Percentiles rank a stretch among this genome's conserved stretches.
Conservation (phyloP, 441 rosid genomes). For the Gossypium trilobum region DNA sequence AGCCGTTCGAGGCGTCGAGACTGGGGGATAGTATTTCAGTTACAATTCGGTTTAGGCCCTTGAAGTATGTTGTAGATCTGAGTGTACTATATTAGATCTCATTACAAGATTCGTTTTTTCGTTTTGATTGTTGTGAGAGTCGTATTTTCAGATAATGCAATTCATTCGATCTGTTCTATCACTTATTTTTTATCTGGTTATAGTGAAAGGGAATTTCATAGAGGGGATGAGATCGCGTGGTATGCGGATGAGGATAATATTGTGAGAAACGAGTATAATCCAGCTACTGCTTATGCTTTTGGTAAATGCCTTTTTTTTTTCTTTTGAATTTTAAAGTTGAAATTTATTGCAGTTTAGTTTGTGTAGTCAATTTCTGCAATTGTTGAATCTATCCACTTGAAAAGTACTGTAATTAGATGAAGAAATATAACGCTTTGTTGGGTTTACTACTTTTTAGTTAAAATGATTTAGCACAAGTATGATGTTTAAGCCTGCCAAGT, state of each 20-base stretch:
- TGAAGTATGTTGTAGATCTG: conserved; percentile 85
- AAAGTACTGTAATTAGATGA: background rate
- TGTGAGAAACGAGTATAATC: conserved; percentile 82
- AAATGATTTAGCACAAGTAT: background rate
- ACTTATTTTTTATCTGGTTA: conserved; percentile 21
- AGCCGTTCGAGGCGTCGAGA: conserved; percentile 49
- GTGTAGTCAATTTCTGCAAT: background rate
- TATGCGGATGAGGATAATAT: conserved; percentile 84
- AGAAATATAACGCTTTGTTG: background rate
- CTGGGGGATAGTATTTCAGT: conserved; percentile 92
- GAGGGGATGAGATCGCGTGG: conserved; percentile 98
- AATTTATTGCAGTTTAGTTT: background rate
- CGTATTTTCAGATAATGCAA: conserved; percentile 8
- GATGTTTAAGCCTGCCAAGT: background rate
- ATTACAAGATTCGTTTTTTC: conserved; percentile 3
- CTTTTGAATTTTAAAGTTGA: background rate
- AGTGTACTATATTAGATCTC: conserved; percentile 42
- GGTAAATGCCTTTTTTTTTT: conserved; percentile 35
- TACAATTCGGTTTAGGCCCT: conserved; percentile 86
- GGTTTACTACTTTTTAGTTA: background rate
- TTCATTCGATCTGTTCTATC: conserved; percentile 6
- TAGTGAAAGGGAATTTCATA: conserved; percentile 89
- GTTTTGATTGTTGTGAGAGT: background rate
- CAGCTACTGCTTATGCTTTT: conserved; percentile 77
- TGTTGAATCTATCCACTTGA: background rate